Conservation (phyloP, 2,329 filamentous ascomycete species). For the Exophiala xenobiotica region DNA sequence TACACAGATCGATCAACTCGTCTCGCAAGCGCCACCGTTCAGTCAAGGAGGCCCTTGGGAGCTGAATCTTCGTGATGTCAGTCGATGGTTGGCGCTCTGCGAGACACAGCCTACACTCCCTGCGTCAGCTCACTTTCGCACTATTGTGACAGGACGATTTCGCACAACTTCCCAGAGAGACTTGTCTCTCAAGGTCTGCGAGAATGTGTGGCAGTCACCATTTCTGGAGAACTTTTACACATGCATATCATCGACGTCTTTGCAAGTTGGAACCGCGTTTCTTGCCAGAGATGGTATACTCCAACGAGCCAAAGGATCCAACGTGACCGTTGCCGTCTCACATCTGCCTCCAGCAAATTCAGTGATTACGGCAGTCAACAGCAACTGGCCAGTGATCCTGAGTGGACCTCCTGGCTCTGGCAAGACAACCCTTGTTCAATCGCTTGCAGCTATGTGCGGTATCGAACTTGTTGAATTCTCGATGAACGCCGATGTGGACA, state of each 20-base stretch:
- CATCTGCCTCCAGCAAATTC: slow-evolving; percentile 75
- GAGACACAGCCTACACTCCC: slow-evolving; percentile 55
- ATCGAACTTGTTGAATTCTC: slow-evolving; percentile 77
- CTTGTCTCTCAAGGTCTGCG: slow-evolving; percentile 58
- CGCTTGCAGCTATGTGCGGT: slow-evolving; percentile 77
- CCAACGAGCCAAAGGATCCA: slow-evolving; percentile 35
- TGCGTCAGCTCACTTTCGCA: slow-evolving; percentile 72
- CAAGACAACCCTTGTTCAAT: slow-evolving; percentile 76
- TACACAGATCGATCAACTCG: slow-evolving; percentile 71
- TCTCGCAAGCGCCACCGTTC: slow-evolving; percentile 57
- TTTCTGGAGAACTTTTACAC: slow-evolving; percentile 62
- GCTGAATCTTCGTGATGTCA: slow-evolving; percentile 86
- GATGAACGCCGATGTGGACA: slow-evolving; percentile 92
- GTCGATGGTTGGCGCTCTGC: slow-evolving; percentile 79
- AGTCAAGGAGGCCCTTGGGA: slow-evolving; percentile 79
- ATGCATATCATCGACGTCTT: slow-evolving; percentile 62
- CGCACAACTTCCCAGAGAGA: slow-evolving; percentile 67
- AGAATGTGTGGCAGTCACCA: not conserved
- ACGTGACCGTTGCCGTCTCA: slow-evolving; percentile 37
- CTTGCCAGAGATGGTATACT: slow-evolving; percentile 58
- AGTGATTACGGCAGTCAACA: slow-evolving; percentile 79
- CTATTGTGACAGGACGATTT: slow-evolving; percentile 86
- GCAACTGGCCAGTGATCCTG: slow-evolving; percentile 84
- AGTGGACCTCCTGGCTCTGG: slow-evolving; percentile 82
- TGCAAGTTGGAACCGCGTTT: slow-evolving; percentile 78